Evolutionary conservation across 179 eudicot genomes (phyloP).

Genomic region (Gypsophila paniculata): DNA sequence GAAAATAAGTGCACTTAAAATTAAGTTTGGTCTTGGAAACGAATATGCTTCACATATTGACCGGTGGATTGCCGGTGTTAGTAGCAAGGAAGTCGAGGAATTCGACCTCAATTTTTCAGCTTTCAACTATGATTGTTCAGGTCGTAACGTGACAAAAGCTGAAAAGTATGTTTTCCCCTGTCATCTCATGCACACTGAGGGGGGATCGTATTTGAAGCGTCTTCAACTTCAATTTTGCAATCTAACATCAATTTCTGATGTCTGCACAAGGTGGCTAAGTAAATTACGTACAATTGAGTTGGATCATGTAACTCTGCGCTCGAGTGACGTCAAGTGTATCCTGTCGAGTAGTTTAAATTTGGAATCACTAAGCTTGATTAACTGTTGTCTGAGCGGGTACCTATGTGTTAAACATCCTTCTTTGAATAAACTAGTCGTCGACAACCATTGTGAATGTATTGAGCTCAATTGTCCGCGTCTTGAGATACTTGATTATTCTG

Average conservation of each 20-base stretch:
- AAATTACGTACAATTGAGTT: background rate
- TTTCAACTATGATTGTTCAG: too few species aligned
- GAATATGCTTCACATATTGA: conserved; percentile 11
- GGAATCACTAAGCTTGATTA: background rate
- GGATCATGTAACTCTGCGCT: background rate
- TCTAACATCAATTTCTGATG: background rate
- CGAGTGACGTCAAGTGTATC: background rate
- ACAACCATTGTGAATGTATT: too few species aligned
- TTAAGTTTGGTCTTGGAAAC: background rate
- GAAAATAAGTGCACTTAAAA: background rate
- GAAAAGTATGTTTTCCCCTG: conserved; percentile 4
- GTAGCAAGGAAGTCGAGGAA: conserved; percentile 8
- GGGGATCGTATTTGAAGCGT: background rate
- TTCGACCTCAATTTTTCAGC: background rate
- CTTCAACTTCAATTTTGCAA: background rate
- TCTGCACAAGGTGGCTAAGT: background rate
- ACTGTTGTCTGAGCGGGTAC: background rate
- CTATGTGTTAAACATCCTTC: conserved; percentile 3
- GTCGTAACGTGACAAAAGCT: background rate
- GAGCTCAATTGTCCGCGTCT: conserved; percentile 8
- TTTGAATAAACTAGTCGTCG: conserved; percentile 3
- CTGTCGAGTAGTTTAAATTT: background rate
- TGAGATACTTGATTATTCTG: background rate
- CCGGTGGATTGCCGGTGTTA: conserved; percentile 4
- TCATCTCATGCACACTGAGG: background rate